Percentiles rank a stretch among this genome's conserved stretches.
Evolutionary conservation across 2,329 filamentous ascomycete genomes (phyloP).

Genomic region (Penicillium brevicompactum): DNA sequence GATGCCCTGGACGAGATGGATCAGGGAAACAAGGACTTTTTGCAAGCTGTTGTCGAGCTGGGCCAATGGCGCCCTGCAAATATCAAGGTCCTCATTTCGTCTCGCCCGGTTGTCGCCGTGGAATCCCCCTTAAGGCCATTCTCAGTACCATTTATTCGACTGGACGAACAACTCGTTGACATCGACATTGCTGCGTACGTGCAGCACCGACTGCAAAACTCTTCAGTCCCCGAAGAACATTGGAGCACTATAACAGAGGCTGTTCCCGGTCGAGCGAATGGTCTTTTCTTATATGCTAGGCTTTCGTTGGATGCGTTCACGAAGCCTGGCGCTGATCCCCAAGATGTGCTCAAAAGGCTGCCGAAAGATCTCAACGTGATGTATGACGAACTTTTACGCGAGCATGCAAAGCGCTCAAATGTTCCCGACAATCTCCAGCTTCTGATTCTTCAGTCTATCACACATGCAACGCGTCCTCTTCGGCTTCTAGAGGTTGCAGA

Average conservation of each 20-base stretch:
- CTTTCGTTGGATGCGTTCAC: constrained; percentile 19
- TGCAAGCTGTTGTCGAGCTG: constrained; percentile 37
- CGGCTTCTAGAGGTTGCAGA: constrained; percentile 48
- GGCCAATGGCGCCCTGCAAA: constrained; percentile 33
- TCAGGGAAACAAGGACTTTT: constrained; percentile 37
- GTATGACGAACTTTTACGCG: constrained; percentile 42
- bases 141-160: constrained; percentile 11
- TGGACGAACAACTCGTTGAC: constrained; percentile 10
- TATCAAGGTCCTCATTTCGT: constrained; percentile 50
- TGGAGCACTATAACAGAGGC: constrained; percentile 14
- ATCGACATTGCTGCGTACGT: constrained; percentile 20
- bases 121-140: constrained; percentile 1
- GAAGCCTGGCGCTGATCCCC: constrained; percentile 1
- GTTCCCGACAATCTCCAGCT: constrained; percentile 38
- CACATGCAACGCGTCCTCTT: constrained; percentile 46
- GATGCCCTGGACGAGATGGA: constrained; percentile 55
- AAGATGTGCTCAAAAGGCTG: constrained; percentile 28
- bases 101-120: constrained; percentile 35
- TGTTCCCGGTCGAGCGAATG: constrained; percentile 18
- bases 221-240: constrained; percentile 5
- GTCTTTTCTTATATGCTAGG: constrained; percentile 22
- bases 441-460: constrained; percentile 46
- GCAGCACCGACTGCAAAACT: constrained; percentile 11
- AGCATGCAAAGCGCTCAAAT: constrained; percentile 39
- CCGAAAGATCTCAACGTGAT: constrained; percentile 44